Percentiles rank a stretch among this genome's conserved stretches.
Evolutionary conservation across 208 protist genomes (phyloP).

Genomic region (Acanthamoeba culbertsoni): DNA sequence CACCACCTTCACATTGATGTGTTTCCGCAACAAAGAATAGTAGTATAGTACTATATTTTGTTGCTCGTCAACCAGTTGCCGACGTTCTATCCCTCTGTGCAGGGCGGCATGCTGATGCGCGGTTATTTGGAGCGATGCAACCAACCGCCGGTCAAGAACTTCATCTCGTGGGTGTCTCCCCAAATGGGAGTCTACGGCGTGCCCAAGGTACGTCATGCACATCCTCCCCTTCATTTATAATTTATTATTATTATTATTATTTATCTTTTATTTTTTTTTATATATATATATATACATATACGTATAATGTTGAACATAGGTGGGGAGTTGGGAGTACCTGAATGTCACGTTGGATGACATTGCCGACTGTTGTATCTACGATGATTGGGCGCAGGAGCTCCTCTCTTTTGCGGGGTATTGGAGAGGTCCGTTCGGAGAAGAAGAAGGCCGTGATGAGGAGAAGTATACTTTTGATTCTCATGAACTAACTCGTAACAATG

Average conservation of each 20-base stretch:
- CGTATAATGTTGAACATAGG: background rate
- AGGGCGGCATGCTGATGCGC: constrained; percentile 45
- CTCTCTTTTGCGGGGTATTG: constrained; percentile 53
- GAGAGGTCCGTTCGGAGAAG: background rate
- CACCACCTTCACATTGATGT: background rate
- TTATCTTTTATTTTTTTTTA: too few species aligned
- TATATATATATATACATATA: too few species aligned
- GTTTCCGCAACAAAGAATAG: background rate
- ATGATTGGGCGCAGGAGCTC: constrained; percentile 8
- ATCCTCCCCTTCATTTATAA: background rate
- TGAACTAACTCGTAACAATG: background rate
- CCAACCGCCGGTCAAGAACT: constrained; percentile 39
- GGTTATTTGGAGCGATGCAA: constrained; percentile 64
- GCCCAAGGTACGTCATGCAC: background rate
- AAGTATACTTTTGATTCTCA: background rate
- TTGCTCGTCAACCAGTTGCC: background rate
- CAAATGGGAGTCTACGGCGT: constrained; percentile 60
- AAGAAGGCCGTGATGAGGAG: background rate
- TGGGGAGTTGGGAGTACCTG: background rate
- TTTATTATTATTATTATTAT: too few species aligned
- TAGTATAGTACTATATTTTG: too few species aligned
- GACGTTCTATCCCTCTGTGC: background rate
- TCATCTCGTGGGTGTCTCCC: constrained; percentile 54
- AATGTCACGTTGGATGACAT: constrained; percentile 42
- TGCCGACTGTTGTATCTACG: constrained; percentile 49